Evolutionary conservation across 2,329 filamentous ascomycete species (phyloP).

Genomic region (Aspergillus costaricaensis): DNA sequence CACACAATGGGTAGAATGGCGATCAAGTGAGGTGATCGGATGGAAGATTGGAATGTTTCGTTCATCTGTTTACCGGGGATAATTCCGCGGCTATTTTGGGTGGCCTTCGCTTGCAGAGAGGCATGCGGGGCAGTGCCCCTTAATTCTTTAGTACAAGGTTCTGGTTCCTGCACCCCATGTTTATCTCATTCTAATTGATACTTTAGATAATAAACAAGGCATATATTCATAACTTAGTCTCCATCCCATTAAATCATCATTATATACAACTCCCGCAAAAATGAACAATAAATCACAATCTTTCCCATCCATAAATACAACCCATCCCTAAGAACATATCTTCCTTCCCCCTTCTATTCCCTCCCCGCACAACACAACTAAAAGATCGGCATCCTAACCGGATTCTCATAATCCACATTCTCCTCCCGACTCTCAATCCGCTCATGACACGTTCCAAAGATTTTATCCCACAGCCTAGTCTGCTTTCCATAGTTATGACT

Average conservation of each 20-base stretch:
- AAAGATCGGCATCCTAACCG: conserved; percentile 32
- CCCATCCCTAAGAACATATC: background rate
- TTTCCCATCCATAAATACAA: background rate
- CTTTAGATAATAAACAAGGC: too few relatives aligned
- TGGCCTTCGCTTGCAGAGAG: too few relatives aligned
- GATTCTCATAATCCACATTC: conserved; percentile 36
- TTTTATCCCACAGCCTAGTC: conserved; percentile 41
- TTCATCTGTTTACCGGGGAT: too few relatives aligned
- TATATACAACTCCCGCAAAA: background rate
- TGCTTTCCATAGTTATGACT: conserved; percentile 45
- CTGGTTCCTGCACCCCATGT: too few relatives aligned
- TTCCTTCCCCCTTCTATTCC: background rate
- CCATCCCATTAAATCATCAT: background rate
- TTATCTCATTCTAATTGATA: too few relatives aligned
- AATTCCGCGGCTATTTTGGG: too few relatives aligned
- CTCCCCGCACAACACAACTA: conserved; percentile 1
- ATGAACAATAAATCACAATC: background rate
- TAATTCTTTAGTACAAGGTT: too few relatives aligned
- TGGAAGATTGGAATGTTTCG: too few relatives aligned
- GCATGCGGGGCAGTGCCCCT: too few relatives aligned
- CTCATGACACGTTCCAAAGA: conserved; percentile 39
- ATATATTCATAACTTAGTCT: too few relatives aligned
- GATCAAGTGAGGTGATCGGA: too few relatives aligned
- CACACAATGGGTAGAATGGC: background rate
- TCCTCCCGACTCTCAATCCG: conserved; percentile 38